These are phyloP conservation scores for Colletotrichum sp. DNA, from an alignment of 2,329 filamentous ascomycete species.

Conservation along the genomic window DNA sequence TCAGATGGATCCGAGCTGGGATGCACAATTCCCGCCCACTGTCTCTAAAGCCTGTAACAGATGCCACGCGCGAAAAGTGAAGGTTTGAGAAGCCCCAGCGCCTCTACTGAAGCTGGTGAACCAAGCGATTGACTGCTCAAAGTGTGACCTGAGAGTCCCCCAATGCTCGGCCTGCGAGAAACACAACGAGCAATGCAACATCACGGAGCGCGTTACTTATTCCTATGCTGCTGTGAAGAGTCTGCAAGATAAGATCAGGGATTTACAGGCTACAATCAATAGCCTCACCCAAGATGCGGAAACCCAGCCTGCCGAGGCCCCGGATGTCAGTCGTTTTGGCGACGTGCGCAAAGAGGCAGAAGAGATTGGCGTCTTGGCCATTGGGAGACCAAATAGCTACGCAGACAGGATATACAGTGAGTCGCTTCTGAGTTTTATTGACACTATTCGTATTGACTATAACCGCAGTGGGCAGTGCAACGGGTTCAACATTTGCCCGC, in stretches of 20 bases:
- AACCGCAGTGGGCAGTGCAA: conserved; percentile 25
- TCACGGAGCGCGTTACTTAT: conserved; percentile 24
- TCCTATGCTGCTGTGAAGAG: conserved; percentile 15
- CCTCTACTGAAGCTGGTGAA: neutral
- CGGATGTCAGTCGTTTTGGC: neutral
- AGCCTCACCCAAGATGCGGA: neutral
- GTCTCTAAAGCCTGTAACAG: conserved; percentile 19
- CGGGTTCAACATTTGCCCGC: conserved; percentile 28
- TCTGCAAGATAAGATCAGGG: conserved; percentile 4
- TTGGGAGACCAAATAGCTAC: conserved; percentile 21
- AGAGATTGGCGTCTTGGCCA: conserved; percentile 26
- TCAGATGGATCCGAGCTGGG: conserved; percentile 8
- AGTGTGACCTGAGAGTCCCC: conserved; percentile 32
- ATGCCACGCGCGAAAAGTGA: conserved; percentile 24
- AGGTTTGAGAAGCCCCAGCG: conserved; percentile 22
- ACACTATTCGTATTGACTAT: neutral
- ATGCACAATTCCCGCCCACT: conserved; percentile 2
- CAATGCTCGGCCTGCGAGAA: conserved; percentile 21
- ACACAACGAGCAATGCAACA: conserved; percentile 22
- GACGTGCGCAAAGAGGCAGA: conserved; percentile 26
- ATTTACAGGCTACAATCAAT: conserved; percentile 7
- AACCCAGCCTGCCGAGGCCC: neutral
- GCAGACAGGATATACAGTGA: conserved; percentile 26
- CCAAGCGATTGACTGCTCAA: neutral
- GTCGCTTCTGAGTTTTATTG: neutral